Conservation (phyloP, 2,329 filamentous ascomycete species). For the Fusarium keratoplasticum region DNA sequence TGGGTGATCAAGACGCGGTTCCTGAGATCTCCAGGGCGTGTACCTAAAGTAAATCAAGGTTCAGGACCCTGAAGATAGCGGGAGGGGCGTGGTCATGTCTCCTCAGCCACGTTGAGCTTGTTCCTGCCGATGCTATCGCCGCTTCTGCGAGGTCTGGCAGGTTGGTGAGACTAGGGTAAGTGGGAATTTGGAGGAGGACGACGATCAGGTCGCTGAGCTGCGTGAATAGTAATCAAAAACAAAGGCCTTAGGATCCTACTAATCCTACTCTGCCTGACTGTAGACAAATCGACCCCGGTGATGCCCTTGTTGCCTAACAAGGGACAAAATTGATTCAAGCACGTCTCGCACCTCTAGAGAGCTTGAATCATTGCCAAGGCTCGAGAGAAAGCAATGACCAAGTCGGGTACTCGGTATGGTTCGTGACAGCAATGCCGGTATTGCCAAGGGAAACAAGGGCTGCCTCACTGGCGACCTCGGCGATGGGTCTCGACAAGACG, state of each 20-base stretch:
- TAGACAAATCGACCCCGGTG: not conserved
- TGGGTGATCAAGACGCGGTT: not conserved
- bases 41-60: conserved; percentile 9
- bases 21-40: conserved; percentile 4
- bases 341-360: not conserved
- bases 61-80: conserved; percentile 8
- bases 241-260: not conserved
- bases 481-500: not conserved
- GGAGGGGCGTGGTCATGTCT: conserved; percentile 11
- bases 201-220: not conserved
- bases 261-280: not conserved
- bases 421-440: not conserved
- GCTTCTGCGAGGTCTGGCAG: not conserved
- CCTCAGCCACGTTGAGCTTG: conserved; percentile 6
- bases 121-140: not conserved
- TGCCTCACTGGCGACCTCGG: not conserved
- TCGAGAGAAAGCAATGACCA: not conserved
- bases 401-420: not conserved
- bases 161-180: not conserved
- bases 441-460: not conserved
- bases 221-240: not conserved
- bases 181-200: not conserved
- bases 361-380: not conserved
- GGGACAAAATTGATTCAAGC: not conserved
- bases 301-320: not conserved